These are phyloP conservation scores for Uromyces viciae-fabae DNA, from an alignment of 1,284 basidiomycete species.

Conservation along the genomic window DNA sequence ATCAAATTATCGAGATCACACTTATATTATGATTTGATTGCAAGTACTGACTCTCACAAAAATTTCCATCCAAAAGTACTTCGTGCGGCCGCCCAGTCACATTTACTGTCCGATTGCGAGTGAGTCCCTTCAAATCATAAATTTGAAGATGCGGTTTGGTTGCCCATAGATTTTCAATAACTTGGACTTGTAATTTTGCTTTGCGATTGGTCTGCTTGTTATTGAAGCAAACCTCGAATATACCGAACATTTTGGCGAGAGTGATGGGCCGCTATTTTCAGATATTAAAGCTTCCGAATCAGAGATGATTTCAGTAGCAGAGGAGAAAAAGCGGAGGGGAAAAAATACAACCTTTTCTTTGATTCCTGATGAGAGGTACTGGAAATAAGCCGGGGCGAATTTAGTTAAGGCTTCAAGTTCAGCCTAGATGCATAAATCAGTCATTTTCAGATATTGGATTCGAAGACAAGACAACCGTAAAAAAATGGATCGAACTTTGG, in stretches of 20 bases:
- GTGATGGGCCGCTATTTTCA: slow-evolving; percentile 76
- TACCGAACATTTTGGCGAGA: slow-evolving; percentile 94
- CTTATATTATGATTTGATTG: background rate
- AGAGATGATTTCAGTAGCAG: too few species aligned
- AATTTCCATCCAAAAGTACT: slow-evolving; percentile 86
- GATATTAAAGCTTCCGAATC: slow-evolving; percentile 47
- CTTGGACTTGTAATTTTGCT: slow-evolving; percentile 87
- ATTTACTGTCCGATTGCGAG: slow-evolving; percentile 82
- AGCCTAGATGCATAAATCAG: slow-evolving; percentile 8
- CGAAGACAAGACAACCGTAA: background rate
- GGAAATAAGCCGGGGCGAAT: slow-evolving; percentile 95
- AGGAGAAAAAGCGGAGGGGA: too few species aligned
- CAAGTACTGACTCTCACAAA: slow-evolving; percentile 62
- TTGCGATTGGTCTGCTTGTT: slow-evolving; percentile 73
- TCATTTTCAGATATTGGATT: background rate
- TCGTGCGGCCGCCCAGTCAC: slow-evolving; percentile 86
- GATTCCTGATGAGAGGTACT: slow-evolving; percentile 71
- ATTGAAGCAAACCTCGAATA: slow-evolving; percentile 89
- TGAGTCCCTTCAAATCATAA: slow-evolving; percentile 91
- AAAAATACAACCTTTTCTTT: slow-evolving; percentile 33
- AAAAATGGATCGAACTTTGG: slow-evolving; percentile 60
- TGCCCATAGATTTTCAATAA: slow-evolving; percentile 79
- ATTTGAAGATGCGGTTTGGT: slow-evolving; percentile 39
- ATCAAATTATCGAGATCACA: background rate
- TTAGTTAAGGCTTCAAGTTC: slow-evolving; percentile 94